A percentile compares a stretch with the other conserved stretches of the same genome.
Evolutionary conservation across 306 rosid species (phyloP).

Genomic region (Sphenostylis stenocarpa): DNA sequence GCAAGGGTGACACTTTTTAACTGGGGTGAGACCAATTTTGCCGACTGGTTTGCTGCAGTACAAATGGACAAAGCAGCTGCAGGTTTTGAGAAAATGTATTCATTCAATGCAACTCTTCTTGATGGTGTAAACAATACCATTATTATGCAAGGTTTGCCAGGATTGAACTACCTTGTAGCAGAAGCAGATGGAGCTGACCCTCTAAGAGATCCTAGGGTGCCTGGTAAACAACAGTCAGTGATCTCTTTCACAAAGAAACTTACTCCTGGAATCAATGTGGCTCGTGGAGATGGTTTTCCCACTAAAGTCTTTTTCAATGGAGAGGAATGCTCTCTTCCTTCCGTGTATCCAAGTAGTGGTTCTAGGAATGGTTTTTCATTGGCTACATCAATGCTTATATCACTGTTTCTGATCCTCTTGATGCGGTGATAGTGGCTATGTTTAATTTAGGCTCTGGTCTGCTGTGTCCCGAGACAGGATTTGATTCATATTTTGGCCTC

Average conservation of each 20-base stretch:
- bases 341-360: slow-evolving; percentile 52
- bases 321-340: slow-evolving; percentile 89
- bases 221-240: slow-evolving; percentile 96
- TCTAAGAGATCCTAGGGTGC: slow-evolving; percentile 74
- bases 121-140: slow-evolving; percentile 65
- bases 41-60: slow-evolving; percentile 94
- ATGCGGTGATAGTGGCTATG: slow-evolving; percentile 39
- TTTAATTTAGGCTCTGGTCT: slow-evolving; percentile 9
- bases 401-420: slow-evolving; percentile 41
- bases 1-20: slow-evolving; percentile 92
- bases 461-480: slow-evolving; percentile 12
- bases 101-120: slow-evolving; percentile 68
- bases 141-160: slow-evolving; percentile 75
- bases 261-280: slow-evolving; percentile 66
- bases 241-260: slow-evolving; percentile 85
- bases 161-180: slow-evolving; percentile 82
- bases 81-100: slow-evolving; percentile 90
- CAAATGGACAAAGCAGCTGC: slow-evolving; percentile 74
- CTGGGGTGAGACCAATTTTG: slow-evolving; percentile 77
- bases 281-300: slow-evolving; percentile 81
- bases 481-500: slow-evolving; percentile 23
- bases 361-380: slow-evolving; percentile 37
- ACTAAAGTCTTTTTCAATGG: slow-evolving; percentile 88
- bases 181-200: slow-evolving; percentile 78
- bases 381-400: slow-evolving; percentile 32